Base-by-base conservation (phyloP, 2,329 filamentous ascomycete species). In the Cercospora berteroae region DNA sequence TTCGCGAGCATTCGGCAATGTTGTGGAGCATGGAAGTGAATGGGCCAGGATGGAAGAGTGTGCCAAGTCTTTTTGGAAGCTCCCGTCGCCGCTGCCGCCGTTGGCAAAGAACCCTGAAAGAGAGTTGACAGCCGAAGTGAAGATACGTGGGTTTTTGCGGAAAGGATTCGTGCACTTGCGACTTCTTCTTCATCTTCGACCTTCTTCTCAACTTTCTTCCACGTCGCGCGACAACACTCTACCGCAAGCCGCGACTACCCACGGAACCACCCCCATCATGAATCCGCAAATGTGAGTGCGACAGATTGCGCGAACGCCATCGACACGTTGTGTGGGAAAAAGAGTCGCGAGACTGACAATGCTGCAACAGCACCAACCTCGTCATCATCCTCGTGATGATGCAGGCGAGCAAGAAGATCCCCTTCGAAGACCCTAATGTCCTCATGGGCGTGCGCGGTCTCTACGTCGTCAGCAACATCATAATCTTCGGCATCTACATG, bases 331-430 rank as follows among this genome's bases (percentile, higher is more conserved):
- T n/a, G n/a, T n/a, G n/a, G n/a, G n/a, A n/a, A n/a, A n/a, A n/a
- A 58, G 52, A 50, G 27, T 39, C 20, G 23, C 31, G 27, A 56
- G 20, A 65, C 67, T 66, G 60, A 67, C 60, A 65, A 65, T 55
- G 59, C 23, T 10, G 39, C 29, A 69, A 64, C 81, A 96, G 93
- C 77, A 92, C 91, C 81, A 97, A 97, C 87, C 86, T 97, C 80
- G 85, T 92, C 84, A 93, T 97, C 89, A 94, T 96, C 84, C 88
- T 97, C 75, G 91, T 92, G 79, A 96, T 97, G 90, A 97, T 98
- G 93, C 94, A 97, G 86, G 91, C 96, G 69, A 91, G 93, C 75
- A 98, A 98, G 88, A 92, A 90, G 82, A 89, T 99, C 69, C 93
- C 94, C 59, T 97, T 98, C 77, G 94, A 98, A 31, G 90, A 98